Percentiles rank a stretch among this genome's conserved stretches.
phyloP scores from a whole-genome alignment of 169 alveolate genomes.

The Amoebophrya sp. region DNA sequence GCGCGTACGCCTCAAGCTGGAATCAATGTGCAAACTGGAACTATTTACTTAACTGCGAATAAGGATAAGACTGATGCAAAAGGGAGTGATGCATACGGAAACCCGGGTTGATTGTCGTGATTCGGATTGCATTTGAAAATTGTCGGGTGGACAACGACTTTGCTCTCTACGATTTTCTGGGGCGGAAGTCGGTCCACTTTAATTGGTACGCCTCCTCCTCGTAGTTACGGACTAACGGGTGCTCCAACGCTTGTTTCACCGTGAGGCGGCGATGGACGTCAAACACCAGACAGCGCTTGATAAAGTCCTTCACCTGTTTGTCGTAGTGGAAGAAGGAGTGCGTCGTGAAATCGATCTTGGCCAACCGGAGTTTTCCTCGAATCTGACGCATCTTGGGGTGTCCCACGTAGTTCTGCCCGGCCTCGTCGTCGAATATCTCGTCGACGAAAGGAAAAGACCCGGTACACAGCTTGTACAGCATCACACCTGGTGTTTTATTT shows the following conservation, averaged over 20 bases:
- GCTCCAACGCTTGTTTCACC: neutral
- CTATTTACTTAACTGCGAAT: too few relatives aligned
- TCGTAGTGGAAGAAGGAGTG: slow-evolving; percentile 1
- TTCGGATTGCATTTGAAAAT: too few relatives aligned
- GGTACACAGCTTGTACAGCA: slow-evolving; percentile 20
- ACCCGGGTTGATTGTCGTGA: too few relatives aligned
- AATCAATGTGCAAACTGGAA: too few relatives aligned
- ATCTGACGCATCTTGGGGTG: slow-evolving; percentile 18
- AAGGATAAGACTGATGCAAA: too few relatives aligned
- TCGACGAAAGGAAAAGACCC: neutral
- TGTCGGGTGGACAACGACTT: too few relatives aligned
- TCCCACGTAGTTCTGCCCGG: neutral
- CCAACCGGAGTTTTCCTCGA: neutral
- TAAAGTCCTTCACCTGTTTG: slow-evolving; percentile 8
- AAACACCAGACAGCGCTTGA: neutral
- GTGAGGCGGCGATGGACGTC: neutral
- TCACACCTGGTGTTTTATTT: too few relatives aligned
- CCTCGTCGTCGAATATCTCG: slow-evolving; percentile 24
- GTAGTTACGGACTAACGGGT: neutral
- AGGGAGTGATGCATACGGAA: too few relatives aligned
- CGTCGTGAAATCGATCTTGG: neutral
- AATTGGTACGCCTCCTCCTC: neutral
- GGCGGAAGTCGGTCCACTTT: neutral
- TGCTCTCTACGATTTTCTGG: neutral
- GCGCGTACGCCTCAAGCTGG: too few relatives aligned